Evolutionary conservation across 192 early-diverging fungal species (phyloP).

Genomic region (Coemansia sp.): DNA sequence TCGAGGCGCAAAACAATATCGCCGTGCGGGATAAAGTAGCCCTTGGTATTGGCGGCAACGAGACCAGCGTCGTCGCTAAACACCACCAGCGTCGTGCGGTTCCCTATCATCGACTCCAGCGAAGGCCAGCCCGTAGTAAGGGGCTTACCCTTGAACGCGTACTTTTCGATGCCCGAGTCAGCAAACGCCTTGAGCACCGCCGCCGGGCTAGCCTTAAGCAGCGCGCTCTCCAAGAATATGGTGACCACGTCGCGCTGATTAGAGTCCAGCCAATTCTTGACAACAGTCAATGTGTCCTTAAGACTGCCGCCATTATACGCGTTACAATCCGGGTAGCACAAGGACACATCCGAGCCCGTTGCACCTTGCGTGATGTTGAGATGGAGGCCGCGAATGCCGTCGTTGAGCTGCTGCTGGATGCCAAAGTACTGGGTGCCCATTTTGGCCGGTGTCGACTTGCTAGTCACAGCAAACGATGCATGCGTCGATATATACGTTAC

Average conservation of each 20-base stretch:
- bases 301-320: constrained; percentile 45
- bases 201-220: constrained; percentile 23
- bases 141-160: constrained; percentile 35
- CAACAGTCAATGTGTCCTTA: constrained; percentile 25
- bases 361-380: constrained; percentile 39
- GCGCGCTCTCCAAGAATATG: constrained; percentile 39
- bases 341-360: constrained; percentile 18
- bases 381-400: constrained; percentile 50
- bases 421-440: constrained; percentile 48
- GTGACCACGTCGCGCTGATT: constrained; percentile 47
- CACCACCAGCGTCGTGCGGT: constrained; percentile 41
- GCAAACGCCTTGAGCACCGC: constrained; percentile 37
- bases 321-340: constrained; percentile 47
- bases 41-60: constrained; percentile 28
- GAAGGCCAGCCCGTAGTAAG: constrained; percentile 29
- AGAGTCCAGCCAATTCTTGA: constrained; percentile 41
- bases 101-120: constrained; percentile 34
- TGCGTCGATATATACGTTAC: constrained; percentile 42
- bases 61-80: constrained; percentile 43
- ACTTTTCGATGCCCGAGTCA: constrained; percentile 33
- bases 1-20: constrained; percentile 37
- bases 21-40: constrained; percentile 37
- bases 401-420: constrained; percentile 41
- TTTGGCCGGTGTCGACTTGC: constrained; percentile 7
- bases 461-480: constrained; percentile 43